Percentiles rank a stretch among this genome's conserved stretches.
phyloP scores from a whole-genome alignment of 2,329 filamentous ascomycete genomes.

The Claviceps sp. region DNA sequence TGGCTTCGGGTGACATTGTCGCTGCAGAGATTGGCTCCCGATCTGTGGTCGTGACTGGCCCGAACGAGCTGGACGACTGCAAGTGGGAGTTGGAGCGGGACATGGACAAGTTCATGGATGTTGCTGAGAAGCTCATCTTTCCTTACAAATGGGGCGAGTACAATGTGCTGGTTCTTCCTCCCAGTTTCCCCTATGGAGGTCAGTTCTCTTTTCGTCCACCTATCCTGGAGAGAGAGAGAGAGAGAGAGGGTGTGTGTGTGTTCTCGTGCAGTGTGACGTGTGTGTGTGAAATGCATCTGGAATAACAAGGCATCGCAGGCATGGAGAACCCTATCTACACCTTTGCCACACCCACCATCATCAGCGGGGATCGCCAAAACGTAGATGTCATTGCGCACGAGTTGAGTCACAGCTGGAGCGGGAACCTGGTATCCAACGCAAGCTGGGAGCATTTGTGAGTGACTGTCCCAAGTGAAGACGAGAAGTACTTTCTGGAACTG shows the following conservation, averaged over 20 bases:
- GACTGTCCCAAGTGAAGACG: neutral
- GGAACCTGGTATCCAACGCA: constrained; percentile 67
- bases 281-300: neutral
- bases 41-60: constrained; percentile 74
- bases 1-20: constrained; percentile 75
- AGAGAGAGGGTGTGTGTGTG: neutral
- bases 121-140: constrained; percentile 69
- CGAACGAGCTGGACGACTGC: constrained; percentile 69
- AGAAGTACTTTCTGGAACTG: neutral
- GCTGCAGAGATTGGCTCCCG: constrained; percentile 77
- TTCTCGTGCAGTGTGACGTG: too few relatives aligned
- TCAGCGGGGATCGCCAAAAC: constrained; percentile 82
- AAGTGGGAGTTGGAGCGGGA: constrained; percentile 87
- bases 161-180: constrained; percentile 81
- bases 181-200: constrained; percentile 80
- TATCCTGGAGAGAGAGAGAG: neutral
- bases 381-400: constrained; percentile 93
- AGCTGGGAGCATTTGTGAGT: constrained; percentile 70
- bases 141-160: constrained; percentile 92
- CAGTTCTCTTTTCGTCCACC: constrained; percentile 17
- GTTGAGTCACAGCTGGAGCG: constrained; percentile 68
- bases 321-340: constrained; percentile 94
- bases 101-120: constrained; percentile 82
- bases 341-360: constrained; percentile 87
- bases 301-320: constrained; percentile 23